A percentile compares a stretch with the other conserved stretches of the same genome.
Conservation (phyloP, 768 basidiomycete genomes). For the Omphalotus guepiniiformis region DNA sequence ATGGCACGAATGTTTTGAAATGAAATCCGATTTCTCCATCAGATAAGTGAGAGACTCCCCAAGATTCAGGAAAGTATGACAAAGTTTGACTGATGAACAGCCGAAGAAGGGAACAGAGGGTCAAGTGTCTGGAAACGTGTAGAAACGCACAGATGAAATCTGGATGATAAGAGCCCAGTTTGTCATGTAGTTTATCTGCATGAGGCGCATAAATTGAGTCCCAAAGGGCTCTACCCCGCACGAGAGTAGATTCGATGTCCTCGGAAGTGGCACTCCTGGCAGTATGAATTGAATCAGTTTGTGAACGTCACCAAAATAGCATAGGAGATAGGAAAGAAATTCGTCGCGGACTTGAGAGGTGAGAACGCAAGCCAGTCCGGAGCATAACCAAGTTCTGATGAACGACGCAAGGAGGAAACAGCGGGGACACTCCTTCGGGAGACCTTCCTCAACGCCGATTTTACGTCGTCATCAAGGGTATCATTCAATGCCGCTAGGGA, state of each 20-base stretch:
- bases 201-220: conserved; percentile 86
- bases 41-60: conserved; percentile 25
- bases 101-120: conserved; percentile 4
- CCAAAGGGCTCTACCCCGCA: conserved; percentile 74
- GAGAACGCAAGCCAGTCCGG: neutral
- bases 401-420: neutral
- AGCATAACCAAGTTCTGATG: neutral
- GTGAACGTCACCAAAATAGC: neutral
- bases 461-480: conserved; percentile 81
- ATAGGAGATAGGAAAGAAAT: neutral
- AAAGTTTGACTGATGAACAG: conserved; percentile 1
- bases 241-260: conserved; percentile 64
- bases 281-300: conserved; percentile 7
- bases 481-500: conserved; percentile 73
- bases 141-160: conserved; percentile 83
- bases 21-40: conserved; percentile 15
- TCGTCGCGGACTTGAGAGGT: conserved; percentile 14
- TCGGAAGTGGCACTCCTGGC: conserved; percentile 54
- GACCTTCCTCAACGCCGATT: conserved; percentile 57
- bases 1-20: conserved; percentile 3
- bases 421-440: conserved; percentile 54
- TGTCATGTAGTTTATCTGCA: conserved; percentile 83
- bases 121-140: neutral
- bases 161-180: conserved; percentile 84
- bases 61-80: conserved; percentile 25